These are phyloP conservation scores for Gossypium ekmanianum DNA, from an alignment of 345 rosid genomes.

Conservation along the genomic window DNA sequence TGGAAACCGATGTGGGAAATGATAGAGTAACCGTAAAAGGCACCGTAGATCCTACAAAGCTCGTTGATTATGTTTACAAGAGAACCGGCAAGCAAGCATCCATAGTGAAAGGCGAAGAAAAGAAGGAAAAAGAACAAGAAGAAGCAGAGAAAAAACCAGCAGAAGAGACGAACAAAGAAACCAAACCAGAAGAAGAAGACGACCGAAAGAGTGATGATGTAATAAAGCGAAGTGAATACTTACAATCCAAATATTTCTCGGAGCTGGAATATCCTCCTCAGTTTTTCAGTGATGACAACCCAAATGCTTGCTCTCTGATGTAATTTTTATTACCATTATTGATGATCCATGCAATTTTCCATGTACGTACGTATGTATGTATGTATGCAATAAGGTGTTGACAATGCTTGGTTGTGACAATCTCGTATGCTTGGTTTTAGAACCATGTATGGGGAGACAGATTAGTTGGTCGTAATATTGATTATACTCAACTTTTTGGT, in stretches of 20 bases:
- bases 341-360: slow-evolving; percentile 3
- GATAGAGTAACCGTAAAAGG: slow-evolving; percentile 51
- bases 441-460: neutral
- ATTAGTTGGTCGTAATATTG: neutral
- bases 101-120: slow-evolving; percentile 47
- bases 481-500: neutral
- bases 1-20: slow-evolving; percentile 44
- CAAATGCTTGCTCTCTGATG: slow-evolving; percentile 63
- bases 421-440: neutral
- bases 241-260: slow-evolving; percentile 34
- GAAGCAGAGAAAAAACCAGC: slow-evolving; percentile 13
- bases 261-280: slow-evolving; percentile 44
- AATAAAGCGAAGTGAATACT: slow-evolving; percentile 43
- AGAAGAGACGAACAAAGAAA: slow-evolving; percentile 35
- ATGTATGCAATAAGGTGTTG: neutral
- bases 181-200: slow-evolving; percentile 19
- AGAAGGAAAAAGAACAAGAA: slow-evolving; percentile 29
- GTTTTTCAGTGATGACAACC: slow-evolving; percentile 72
- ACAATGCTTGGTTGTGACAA: neutral
- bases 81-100: slow-evolving; percentile 50
- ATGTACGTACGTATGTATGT: neutral
- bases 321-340: neutral
- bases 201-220: slow-evolving; percentile 24
- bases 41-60: slow-evolving; percentile 43
- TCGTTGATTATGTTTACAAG: slow-evolving; percentile 46